Conservation (phyloP, 805 yeast species). For the Dipodascopsis tothii region DNA sequence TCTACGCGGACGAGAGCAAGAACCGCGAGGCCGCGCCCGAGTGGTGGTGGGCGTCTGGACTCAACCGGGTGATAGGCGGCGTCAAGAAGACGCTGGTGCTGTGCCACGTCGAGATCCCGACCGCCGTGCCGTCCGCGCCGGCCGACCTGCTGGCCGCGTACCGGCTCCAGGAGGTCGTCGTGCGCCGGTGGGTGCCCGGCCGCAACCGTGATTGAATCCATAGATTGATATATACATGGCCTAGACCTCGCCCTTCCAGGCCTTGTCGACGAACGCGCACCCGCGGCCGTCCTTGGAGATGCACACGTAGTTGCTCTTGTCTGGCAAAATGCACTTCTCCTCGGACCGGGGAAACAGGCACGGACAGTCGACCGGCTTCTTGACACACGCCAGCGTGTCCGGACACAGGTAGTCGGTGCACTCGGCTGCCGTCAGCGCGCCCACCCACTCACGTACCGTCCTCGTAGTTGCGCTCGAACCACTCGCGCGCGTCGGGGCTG, state of each 20-base stretch:
- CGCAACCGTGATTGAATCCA: slow-evolving; percentile 59
- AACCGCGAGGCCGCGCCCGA: slow-evolving; percentile 30
- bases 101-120: slow-evolving; percentile 56
- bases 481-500: slow-evolving; percentile 8
- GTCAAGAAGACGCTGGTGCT: slow-evolving; percentile 74
- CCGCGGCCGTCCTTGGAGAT: slow-evolving; percentile 67
- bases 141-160: slow-evolving; percentile 37
- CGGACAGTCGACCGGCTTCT: slow-evolving; percentile 65
- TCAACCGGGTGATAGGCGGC: slow-evolving; percentile 75
- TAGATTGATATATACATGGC: slow-evolving; percentile 1
- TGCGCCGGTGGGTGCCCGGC: slow-evolving; percentile 80
- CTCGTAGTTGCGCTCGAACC: slow-evolving; percentile 18
- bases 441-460: slow-evolving; percentile 7
- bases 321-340: slow-evolving; percentile 69
- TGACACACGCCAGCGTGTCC: slow-evolving; percentile 74
- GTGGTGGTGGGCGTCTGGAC: slow-evolving; percentile 59
- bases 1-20: slow-evolving; percentile 28
- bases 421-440: slow-evolving; percentile 25
- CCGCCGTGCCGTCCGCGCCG: slow-evolving; percentile 28
- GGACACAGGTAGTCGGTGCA: slow-evolving; percentile 74
- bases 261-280: slow-evolving; percentile 78
- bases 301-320: slow-evolving; percentile 59
- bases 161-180: slow-evolving; percentile 56
- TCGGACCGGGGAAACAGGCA: slow-evolving; percentile 86
- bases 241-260: slow-evolving; percentile 52